These are phyloP conservation scores for Pneumocystis oryctolagi DNA, from an alignment of 1,139 yeast species.

Conservation along the genomic window DNA sequence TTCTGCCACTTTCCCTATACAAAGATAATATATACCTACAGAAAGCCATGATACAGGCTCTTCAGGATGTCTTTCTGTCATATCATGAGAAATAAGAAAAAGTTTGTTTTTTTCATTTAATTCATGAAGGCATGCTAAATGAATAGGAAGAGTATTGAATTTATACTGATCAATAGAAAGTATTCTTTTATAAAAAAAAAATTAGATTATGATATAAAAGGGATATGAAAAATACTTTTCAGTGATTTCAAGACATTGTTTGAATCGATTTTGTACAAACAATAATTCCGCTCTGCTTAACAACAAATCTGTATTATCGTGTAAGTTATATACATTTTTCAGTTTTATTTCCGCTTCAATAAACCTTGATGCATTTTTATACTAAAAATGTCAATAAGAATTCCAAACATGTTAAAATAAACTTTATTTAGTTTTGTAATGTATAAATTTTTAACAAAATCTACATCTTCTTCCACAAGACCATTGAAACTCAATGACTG, in stretches of 20 bases:
- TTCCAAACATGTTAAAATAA: not conserved
- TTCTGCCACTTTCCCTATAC: constrained; percentile 58
- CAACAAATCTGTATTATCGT: constrained; percentile 53
- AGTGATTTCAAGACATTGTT: constrained; percentile 60
- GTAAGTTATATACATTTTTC: constrained; percentile 55
- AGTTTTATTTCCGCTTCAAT: constrained; percentile 54
- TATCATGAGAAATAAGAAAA: constrained; percentile 66
- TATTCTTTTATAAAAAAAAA: constrained; percentile 17
- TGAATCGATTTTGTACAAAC: constrained; percentile 67
- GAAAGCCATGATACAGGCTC: constrained; percentile 84
- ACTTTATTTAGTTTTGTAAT: constrained; percentile 51
- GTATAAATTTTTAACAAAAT: constrained; percentile 60
- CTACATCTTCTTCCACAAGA: constrained; percentile 51
- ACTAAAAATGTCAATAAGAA: constrained; percentile 18
- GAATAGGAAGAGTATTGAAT: constrained; percentile 60
- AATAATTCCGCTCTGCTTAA: constrained; percentile 56
- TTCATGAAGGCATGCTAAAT: constrained; percentile 74
- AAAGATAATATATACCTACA: constrained; percentile 75
- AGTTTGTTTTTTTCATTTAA: constrained; percentile 68
- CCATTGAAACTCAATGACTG: constrained; percentile 53
- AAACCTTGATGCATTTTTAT: constrained; percentile 44
- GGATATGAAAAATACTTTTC: constrained; percentile 31
- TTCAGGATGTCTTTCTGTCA: constrained; percentile 74
- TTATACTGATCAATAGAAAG: constrained; percentile 54
- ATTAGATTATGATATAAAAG: not conserved